Evolutionary conservation across 2,329 filamentous ascomycete species (phyloP).

Genomic region (Ceratocystis ficicola): DNA sequence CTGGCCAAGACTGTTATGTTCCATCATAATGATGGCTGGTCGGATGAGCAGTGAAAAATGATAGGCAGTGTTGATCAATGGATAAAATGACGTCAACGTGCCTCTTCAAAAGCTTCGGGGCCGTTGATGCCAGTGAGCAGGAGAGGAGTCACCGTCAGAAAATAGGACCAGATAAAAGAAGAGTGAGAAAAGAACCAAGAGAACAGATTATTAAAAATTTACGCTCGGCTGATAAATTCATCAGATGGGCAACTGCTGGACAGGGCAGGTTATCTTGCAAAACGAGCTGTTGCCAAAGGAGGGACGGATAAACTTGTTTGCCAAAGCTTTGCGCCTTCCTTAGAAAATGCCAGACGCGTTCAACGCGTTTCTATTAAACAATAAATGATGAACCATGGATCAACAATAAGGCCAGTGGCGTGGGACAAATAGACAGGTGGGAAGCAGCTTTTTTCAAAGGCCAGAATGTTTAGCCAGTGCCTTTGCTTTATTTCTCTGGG

Average conservation of each 20-base stretch:
- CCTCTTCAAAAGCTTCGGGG: not conserved
- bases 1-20: constrained; percentile 16
- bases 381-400: not conserved
- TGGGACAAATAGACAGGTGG: not conserved
- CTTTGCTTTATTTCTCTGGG: not conserved
- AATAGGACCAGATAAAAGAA: not conserved
- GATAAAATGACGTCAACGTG: constrained; percentile 8
- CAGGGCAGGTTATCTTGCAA: constrained; percentile 1
- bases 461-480: no score
- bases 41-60: not conserved
- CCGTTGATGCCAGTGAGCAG: not conserved
- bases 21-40: constrained; percentile 4
- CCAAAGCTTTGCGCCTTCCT: constrained; percentile 7
- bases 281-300: not conserved
- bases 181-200: not conserved
- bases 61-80: not conserved
- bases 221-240: not conserved
- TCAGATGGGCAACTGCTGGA: not conserved
- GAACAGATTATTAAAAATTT: not conserved
- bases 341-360: constrained; percentile 14
- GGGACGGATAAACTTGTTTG: not conserved
- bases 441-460: not conserved
- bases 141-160: not conserved
- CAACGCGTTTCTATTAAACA: constrained; percentile 13
- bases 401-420: constrained; percentile 3